Evolutionary conservation across 768 basidiomycete species (phyloP).

Genomic region (Astraeus odoratus): DNA sequence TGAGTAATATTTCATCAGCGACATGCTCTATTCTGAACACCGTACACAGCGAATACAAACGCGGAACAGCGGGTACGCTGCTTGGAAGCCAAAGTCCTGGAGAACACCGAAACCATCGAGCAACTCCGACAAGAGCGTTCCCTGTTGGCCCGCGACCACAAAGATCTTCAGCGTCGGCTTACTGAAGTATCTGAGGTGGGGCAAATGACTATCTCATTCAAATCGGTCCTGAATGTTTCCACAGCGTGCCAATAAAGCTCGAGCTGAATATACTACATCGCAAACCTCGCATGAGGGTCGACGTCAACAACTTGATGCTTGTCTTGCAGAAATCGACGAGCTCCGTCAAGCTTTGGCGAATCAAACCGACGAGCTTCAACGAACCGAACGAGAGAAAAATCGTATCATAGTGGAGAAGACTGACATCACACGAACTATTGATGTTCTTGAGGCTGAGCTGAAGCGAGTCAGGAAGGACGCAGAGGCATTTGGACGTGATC

Average conservation of each 20-base stretch:
- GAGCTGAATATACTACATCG: constrained; percentile 51
- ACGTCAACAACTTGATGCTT: constrained; percentile 67
- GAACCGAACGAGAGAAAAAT: constrained; percentile 56
- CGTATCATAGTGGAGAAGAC: constrained; percentile 55
- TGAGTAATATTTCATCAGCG: constrained; percentile 10
- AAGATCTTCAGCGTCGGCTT: constrained; percentile 63
- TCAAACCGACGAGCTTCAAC: constrained; percentile 56
- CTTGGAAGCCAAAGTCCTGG: constrained; percentile 58
- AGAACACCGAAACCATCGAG: constrained; percentile 66
- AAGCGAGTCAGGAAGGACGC: constrained; percentile 70
- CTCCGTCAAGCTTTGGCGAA: constrained; percentile 60
- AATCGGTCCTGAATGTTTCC: background rate
- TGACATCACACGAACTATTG: constrained; percentile 61
- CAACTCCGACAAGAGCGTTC: constrained; percentile 74
- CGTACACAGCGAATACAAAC: constrained; percentile 51
- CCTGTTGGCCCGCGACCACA: constrained; percentile 61
- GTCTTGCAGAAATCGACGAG: constrained; percentile 67
- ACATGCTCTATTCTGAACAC: constrained; percentile 8
- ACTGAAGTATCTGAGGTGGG: constrained; percentile 61
- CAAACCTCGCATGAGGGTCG: constrained; percentile 65
- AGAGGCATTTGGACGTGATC: constrained; percentile 69
- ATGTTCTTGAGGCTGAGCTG: constrained; percentile 64
- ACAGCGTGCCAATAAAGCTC: constrained; percentile 58
- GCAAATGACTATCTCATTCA: background rate
- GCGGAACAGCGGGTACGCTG: constrained; percentile 69